These are phyloP conservation scores for Musa balbisiana DNA, from an alignment of 202 grass and related monocot genomes.

Conservation along the genomic window DNA sequence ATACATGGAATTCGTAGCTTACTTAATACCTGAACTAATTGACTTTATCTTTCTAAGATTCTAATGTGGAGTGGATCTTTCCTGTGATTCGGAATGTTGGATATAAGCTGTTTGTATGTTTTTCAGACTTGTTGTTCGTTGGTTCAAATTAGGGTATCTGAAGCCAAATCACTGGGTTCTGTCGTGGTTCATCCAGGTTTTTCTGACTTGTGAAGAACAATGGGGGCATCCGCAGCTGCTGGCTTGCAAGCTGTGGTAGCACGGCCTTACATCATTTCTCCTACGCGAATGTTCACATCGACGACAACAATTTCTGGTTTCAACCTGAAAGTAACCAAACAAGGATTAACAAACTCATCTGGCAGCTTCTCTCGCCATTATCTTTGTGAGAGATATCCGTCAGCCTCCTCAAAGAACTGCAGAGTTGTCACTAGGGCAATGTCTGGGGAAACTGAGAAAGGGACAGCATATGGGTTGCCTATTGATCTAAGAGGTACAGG, in stretches of 20 bases:
- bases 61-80: neutral
- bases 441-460: constrained; percentile 10
- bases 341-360: neutral
- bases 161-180: neutral
- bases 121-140: neutral
- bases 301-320: neutral
- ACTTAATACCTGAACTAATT: neutral
- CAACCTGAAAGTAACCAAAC: constrained; percentile 2
- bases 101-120: neutral
- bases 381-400: neutral
- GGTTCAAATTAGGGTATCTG: neutral
- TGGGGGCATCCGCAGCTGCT: constrained; percentile 48
- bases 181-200: constrained; percentile 1
- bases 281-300: constrained; percentile 15
- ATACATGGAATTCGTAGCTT: neutral
- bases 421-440: constrained; percentile 6
- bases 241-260: constrained; percentile 39
- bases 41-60: neutral
- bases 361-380: neutral
- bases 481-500: constrained; percentile 14
- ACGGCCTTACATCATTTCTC: constrained; percentile 34
- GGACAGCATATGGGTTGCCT: constrained; percentile 5
- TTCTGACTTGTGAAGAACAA: constrained; percentile 18
- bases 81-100: neutral
- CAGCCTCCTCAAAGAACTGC: neutral